Conservation (phyloP, 768 basidiomycete genomes). For the Lyophyllum shimeji region DNA sequence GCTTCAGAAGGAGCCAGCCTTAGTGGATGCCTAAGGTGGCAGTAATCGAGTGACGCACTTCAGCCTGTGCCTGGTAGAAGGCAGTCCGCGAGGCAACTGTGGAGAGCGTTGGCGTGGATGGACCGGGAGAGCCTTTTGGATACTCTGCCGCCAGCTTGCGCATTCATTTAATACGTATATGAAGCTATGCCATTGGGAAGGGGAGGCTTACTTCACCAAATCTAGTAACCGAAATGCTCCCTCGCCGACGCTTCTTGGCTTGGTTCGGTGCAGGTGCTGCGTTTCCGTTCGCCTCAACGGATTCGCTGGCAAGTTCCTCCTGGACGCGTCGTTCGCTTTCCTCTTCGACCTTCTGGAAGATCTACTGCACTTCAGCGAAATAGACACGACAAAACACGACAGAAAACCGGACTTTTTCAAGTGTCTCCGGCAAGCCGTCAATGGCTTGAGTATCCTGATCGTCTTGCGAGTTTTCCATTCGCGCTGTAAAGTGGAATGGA, state of each 20-base stretch:
- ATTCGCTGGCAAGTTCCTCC: slow-evolving; percentile 7
- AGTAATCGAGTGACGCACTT: slow-evolving; percentile 28
- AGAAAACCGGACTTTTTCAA: slow-evolving; percentile 13
- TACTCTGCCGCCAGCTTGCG: slow-evolving; percentile 22
- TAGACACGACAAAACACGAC: neutral
- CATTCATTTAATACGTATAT: slow-evolving; percentile 15
- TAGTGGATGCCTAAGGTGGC: slow-evolving; percentile 3
- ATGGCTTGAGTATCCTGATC: neutral
- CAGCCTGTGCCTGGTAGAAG: slow-evolving; percentile 45
- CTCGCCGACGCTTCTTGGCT: slow-evolving; percentile 40
- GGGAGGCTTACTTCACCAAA: slow-evolving; percentile 53
- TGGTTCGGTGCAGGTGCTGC: slow-evolving; percentile 20
- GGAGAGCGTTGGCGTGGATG: slow-evolving; percentile 34
- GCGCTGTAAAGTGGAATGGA: neutral
- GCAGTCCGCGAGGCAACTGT: slow-evolving; percentile 44
- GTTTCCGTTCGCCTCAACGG: neutral
- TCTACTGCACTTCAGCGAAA: slow-evolving; percentile 1
- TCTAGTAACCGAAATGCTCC: slow-evolving; percentile 58
- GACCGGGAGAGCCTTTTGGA: slow-evolving; percentile 20
- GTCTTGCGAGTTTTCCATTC: slow-evolving; percentile 1
- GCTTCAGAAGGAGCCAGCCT: slow-evolving; percentile 28
- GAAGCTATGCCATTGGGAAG: slow-evolving; percentile 8
- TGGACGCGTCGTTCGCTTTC: slow-evolving; percentile 17
- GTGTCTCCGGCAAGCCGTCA: slow-evolving; percentile 15
- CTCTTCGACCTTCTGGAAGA: slow-evolving; percentile 18